A percentile compares a stretch with the other conserved stretches of the same genome.
phyloP scores from a whole-genome alignment of 495 filamentous ascomycete species.

The Lasiosphaeria ovina region DNA sequence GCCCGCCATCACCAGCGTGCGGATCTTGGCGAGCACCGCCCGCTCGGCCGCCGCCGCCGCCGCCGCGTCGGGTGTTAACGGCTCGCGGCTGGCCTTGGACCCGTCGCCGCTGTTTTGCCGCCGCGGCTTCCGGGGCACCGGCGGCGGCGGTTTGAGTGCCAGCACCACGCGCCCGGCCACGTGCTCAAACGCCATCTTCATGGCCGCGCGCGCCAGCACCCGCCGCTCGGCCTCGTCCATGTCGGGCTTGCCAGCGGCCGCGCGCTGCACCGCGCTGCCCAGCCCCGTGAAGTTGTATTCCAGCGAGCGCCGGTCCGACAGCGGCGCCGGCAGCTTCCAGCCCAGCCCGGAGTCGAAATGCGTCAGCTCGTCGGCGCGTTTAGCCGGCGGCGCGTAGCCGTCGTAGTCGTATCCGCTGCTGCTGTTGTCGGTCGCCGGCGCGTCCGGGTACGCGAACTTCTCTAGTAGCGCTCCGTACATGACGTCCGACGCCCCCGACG shows the following conservation, averaged over 20 bases:
- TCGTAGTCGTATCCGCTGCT: constrained; percentile 39
- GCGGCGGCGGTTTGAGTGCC: constrained; percentile 44
- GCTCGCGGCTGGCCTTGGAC: no score
- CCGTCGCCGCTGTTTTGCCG: constrained; percentile 3
- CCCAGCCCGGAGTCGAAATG: constrained; percentile 18
- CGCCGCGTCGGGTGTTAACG: neutral
- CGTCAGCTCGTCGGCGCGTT: constrained; percentile 53
- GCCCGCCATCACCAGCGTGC: constrained; percentile 76
- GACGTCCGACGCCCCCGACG: constrained; percentile 46
- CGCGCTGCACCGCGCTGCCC: constrained; percentile 26
- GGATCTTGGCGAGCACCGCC: constrained; percentile 30
- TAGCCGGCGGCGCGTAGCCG: constrained; percentile 52
- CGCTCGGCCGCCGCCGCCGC: no score
- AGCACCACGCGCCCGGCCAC: constrained; percentile 69
- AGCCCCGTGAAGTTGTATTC: constrained; percentile 42
- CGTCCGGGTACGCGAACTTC: constrained; percentile 68
- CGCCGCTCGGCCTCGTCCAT: constrained; percentile 51
- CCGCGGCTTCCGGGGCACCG: neutral
- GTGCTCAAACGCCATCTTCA: constrained; percentile 88
- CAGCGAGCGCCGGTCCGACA: constrained; percentile 24
- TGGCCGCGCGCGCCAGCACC: constrained; percentile 63
- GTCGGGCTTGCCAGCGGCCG: constrained; percentile 25
- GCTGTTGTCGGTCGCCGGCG: neutral
- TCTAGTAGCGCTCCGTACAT: constrained; percentile 81
- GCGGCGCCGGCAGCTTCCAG: constrained; percentile 39